These are phyloP conservation scores for Rehmannia glutinosa DNA, from an alignment of 257 asterid species.

Conservation along the genomic window DNA sequence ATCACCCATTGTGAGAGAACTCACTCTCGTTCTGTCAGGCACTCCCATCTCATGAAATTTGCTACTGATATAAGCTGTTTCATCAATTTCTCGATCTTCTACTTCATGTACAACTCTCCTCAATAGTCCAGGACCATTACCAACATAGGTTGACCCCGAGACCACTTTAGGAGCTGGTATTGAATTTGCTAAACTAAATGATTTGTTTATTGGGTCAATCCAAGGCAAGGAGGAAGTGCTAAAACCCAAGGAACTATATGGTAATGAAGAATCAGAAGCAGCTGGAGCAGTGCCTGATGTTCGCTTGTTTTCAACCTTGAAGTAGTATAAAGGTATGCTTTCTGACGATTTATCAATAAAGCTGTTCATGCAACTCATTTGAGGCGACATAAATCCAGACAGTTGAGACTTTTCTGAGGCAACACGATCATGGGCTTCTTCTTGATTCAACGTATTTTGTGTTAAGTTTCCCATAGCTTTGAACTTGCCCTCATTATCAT, in stretches of 20 bases:
- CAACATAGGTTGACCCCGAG: constrained; percentile 74
- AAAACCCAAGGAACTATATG: constrained; percentile 59
- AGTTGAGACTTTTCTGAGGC: constrained; percentile 85
- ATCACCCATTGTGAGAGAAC: constrained; percentile 51
- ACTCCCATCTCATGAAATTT: constrained; percentile 65
- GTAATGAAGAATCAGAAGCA: constrained; percentile 63
- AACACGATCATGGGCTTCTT: constrained; percentile 51
- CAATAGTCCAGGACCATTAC: constrained; percentile 64
- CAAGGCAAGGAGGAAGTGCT: constrained; percentile 90
- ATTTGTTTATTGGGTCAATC: constrained; percentile 82
- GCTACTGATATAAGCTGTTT: constrained; percentile 46
- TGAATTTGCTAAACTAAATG: constrained; percentile 80
- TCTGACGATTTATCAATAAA: constrained; percentile 86
- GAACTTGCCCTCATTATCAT: constrained; percentile 48
- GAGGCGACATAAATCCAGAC: constrained; percentile 95
- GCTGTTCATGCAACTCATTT: constrained; percentile 85
- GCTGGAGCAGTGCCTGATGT: constrained; percentile 39
- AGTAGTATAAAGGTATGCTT: constrained; percentile 88
- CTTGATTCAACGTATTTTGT: constrained; percentile 39
- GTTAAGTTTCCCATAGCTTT: constrained; percentile 49
- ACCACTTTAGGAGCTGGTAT: constrained; percentile 76
- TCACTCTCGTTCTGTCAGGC: constrained; percentile 50
- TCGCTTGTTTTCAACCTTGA: constrained; percentile 72
- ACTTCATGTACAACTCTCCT: constrained; percentile 98
- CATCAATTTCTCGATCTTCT: constrained; percentile 83